phyloP scores from a whole-genome alignment of 352 stramenopile genomes.

The Globisporangium viniferum region DNA sequence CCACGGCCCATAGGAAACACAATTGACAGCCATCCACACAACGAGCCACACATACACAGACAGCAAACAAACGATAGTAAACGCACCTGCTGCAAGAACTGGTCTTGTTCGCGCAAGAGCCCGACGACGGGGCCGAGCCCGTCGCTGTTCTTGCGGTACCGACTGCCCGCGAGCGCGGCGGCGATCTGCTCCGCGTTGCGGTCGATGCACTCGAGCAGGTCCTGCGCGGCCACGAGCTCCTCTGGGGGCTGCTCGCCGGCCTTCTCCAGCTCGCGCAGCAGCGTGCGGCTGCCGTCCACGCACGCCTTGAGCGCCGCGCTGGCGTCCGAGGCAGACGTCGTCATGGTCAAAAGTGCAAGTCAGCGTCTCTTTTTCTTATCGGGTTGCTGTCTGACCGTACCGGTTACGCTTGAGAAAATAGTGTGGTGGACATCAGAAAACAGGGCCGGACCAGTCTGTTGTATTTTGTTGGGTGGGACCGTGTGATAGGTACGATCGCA shows the following conservation, averaged over 20 bases:
- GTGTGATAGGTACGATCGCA: no score
- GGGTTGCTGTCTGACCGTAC: no score
- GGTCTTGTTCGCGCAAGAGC: conserved; percentile 60
- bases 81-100: conserved; percentile 36
- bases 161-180: conserved; percentile 39
- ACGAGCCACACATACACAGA: not conserved
- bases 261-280: conserved; percentile 35
- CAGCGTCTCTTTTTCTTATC: not conserved
- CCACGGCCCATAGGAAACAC: not conserved
- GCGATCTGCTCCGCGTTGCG: conserved; percentile 74
- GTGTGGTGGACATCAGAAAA: no score
- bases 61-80: not conserved
- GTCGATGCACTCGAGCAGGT: conserved; percentile 63
- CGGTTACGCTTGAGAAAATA: no score
- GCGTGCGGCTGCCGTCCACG: conserved; percentile 27
- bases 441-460: no score
- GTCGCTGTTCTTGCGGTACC: conserved; percentile 18
- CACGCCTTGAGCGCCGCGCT: conserved; percentile 18
- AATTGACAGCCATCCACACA: not conserved
- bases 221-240: conserved; percentile 55
- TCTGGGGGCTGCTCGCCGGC: conserved; percentile 26
- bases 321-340: not conserved
- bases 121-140: conserved; percentile 33
- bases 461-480: no score
- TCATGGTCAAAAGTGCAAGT: conserved; percentile 4